A percentile compares a stretch with the other conserved stretches of the same genome.
phyloP scores from a whole-genome alignment of 257 asterid species.

The Anisodus acutangulus region DNA sequence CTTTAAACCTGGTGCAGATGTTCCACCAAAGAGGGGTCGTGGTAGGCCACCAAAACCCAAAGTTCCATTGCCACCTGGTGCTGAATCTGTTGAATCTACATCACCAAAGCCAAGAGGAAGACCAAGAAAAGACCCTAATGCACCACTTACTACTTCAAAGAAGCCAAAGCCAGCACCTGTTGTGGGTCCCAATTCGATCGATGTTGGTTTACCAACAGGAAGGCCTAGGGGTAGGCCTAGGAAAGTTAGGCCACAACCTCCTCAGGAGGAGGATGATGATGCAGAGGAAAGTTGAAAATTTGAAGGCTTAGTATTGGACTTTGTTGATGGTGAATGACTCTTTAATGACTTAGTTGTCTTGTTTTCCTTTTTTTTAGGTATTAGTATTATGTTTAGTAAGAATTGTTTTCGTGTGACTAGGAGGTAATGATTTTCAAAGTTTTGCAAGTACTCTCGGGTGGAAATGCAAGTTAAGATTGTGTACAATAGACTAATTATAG shows the following conservation, averaged over 20 bases:
- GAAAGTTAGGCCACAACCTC: constrained; percentile 64
- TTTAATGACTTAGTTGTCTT: constrained; percentile 29
- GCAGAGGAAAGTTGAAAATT: constrained; percentile 33
- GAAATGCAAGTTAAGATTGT: neutral
- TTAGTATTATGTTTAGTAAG: constrained; percentile 17
- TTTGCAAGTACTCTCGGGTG: neutral
- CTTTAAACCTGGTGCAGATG: constrained; percentile 63
- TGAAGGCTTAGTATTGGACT: neutral
- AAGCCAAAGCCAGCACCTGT: constrained; percentile 58
- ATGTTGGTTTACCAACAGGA: constrained; percentile 34
- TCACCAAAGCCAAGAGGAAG: constrained; percentile 75
- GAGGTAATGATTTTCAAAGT: neutral
- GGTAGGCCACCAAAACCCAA: constrained; percentile 85
- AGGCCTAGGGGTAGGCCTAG: constrained; percentile 89
- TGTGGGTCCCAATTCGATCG: constrained; percentile 35
- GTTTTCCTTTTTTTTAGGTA: neutral
- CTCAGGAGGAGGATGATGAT: constrained; percentile 44
- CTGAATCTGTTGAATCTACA: constrained; percentile 29
- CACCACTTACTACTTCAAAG: constrained; percentile 69
- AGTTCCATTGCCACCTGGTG: constrained; percentile 51
- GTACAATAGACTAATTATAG: no score
- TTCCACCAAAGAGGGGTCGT: constrained; percentile 72
- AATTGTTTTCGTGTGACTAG: neutral
- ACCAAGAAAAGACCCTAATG: constrained; percentile 79
- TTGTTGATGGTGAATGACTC: constrained; percentile 32